Evolutionary conservation across 2,329 filamentous ascomycete genomes (phyloP).

Genomic region (Ploettnerulaceae sp.): DNA sequence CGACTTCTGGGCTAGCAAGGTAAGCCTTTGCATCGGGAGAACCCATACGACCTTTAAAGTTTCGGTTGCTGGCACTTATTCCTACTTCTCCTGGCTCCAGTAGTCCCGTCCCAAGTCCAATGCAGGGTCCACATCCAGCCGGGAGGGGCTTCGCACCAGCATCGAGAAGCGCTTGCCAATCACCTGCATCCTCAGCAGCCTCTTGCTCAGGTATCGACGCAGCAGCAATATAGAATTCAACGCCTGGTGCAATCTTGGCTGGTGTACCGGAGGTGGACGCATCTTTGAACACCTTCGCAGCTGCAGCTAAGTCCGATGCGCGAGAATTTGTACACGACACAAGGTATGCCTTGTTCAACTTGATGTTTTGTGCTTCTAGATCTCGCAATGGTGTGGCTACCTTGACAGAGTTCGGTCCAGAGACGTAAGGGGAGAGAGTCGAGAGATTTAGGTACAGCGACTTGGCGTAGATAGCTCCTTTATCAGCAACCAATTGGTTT

Average conservation of each 20-base stretch:
- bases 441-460: conserved; percentile 75
- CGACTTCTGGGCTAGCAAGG: conserved; percentile 82
- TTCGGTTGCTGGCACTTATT: conserved; percentile 78
- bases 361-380: conserved; percentile 68
- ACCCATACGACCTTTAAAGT: conserved; percentile 91
- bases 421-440: conserved; percentile 76
- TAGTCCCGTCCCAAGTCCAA: conserved; percentile 73
- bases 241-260: conserved; percentile 67
- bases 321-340: conserved; percentile 88
- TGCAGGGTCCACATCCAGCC: conserved; percentile 77
- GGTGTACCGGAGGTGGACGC: conserved; percentile 57
- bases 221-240: conserved; percentile 85
- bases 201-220: conserved; percentile 75
- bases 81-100: conserved; percentile 83
- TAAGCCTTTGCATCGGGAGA: conserved; percentile 75
- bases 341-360: conserved; percentile 78
- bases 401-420: conserved; percentile 90
- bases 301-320: conserved; percentile 73
- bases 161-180: conserved; percentile 78
- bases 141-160: conserved; percentile 72
- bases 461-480: conserved; percentile 77
- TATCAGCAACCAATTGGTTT: conserved; percentile 65
- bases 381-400: conserved; percentile 72
- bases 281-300: conserved; percentile 79
- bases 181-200: conserved; percentile 71